Evolutionary conservation across 73 alveolate species (phyloP).

Genomic region (Paraurostyla sp.): DNA sequence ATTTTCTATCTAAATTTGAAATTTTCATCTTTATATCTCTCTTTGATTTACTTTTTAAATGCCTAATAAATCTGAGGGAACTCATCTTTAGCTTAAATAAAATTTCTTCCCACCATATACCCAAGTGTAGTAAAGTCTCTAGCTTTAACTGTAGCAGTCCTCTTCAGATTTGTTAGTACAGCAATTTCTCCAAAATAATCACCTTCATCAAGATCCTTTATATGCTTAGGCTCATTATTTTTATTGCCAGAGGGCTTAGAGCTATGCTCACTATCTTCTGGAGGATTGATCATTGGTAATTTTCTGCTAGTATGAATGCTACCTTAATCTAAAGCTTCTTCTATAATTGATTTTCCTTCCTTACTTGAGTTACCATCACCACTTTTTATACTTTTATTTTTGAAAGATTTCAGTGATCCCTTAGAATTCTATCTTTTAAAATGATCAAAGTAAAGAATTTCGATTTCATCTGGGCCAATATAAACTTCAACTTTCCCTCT

Average conservation of each 20-base stretch:
- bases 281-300: too few species aligned
- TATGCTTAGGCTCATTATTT: not conserved
- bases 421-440: conserved; percentile 1
- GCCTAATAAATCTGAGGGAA: conserved; percentile 35
- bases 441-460: not conserved
- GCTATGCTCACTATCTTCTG: too few species aligned
- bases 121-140: conserved; percentile 56
- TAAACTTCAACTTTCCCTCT: conserved; percentile 74
- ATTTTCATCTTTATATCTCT: not conserved
- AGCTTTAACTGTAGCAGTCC: conserved; percentile 96
- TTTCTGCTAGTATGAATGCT: not conserved
- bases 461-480: conserved; percentile 28
- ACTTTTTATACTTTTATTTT: conserved; percentile 29
- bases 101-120: conserved; percentile 5
- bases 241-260: not conserved
- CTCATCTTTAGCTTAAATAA: not conserved
- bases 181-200: conserved; percentile 97
- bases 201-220: conserved; percentile 72
- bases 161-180: conserved; percentile 88
- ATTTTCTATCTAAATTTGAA: conserved; percentile 1
- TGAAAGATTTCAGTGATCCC: not conserved
- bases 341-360: conserved; percentile 7
- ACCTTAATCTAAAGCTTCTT: not conserved
- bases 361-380: not conserved
- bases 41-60: not conserved